These are phyloP conservation scores for Geotrichum bryndzae DNA, from an alignment of 1,139 yeast species.

Conservation along the genomic window DNA sequence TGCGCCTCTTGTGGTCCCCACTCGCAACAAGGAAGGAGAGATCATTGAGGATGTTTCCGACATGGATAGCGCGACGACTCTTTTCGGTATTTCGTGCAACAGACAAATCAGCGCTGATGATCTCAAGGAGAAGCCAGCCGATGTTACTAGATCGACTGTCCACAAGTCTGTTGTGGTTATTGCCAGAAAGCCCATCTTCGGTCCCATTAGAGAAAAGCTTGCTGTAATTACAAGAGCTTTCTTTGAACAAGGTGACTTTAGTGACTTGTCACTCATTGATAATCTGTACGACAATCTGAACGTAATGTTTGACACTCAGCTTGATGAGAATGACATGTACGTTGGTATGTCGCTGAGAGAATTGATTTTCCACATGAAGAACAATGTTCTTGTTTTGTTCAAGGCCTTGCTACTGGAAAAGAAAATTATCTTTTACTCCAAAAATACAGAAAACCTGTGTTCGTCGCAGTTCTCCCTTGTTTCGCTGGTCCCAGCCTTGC, in stretches of 20 bases:
- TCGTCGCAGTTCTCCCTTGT: slow-evolving; percentile 60
- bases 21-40: slow-evolving; percentile 32
- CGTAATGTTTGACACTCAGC: slow-evolving; percentile 37
- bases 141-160: slow-evolving; percentile 79
- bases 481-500: slow-evolving; percentile 70
- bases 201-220: slow-evolving; percentile 79
- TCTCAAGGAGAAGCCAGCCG: slow-evolving; percentile 51
- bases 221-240: slow-evolving; percentile 85
- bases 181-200: slow-evolving; percentile 76
- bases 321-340: slow-evolving; percentile 54
- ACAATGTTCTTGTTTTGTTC: slow-evolving; percentile 59
- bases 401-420: slow-evolving; percentile 76
- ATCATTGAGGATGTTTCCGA: slow-evolving; percentile 30
- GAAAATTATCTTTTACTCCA: slow-evolving; percentile 62
- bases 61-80: slow-evolving; percentile 54
- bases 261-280: slow-evolving; percentile 60
- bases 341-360: slow-evolving; percentile 71
- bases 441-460: slow-evolving; percentile 73
- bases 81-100: slow-evolving; percentile 91
- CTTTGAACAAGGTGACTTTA: slow-evolving; percentile 73
- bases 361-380: slow-evolving; percentile 53
- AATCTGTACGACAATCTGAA: slow-evolving; percentile 70
- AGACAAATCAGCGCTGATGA: slow-evolving; percentile 69
- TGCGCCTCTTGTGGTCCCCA: slow-evolving; percentile 43
- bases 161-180: slow-evolving; percentile 91